Base-by-base conservation (phyloP, 306 rosid genomes). In the Canavalia gladiata region DNA sequence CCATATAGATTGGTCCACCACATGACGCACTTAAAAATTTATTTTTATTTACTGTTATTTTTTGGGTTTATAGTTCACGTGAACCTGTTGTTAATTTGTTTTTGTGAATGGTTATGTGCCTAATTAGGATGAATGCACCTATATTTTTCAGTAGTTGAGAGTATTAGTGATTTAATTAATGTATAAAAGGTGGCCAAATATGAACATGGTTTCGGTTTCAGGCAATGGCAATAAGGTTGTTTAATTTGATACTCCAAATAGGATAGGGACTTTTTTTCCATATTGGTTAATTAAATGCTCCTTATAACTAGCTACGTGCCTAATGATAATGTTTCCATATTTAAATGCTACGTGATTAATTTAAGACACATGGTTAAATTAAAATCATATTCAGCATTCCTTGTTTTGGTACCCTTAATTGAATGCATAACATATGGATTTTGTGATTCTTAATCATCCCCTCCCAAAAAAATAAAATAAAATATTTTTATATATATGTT, bases 331-430 rank as follows among this genome's bases (percentile, higher is more conserved):
- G 31, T 12, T 18, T 59, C 29, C 39, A 50, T 39, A 30, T 43
- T 43, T 28, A 68, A 67, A 42, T 25, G n/a, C 47, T 42, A 7
- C 68, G 74, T 74, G 84, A 81, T 63, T 73, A 76, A 68, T 41
- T 9, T 68, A 68, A 2, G n/a, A 43, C 45, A 68, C 72, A 68
- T 43, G 73, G 55, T 68, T 45, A 41, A 18, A 18, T 18, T 18
- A 18, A 41, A 66, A 68, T 43, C 37, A 68, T 11, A 67, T 42
- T 42, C 37, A 42, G 18, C 73, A 28, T 43, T 8, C 8, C 4
- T 42, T 43, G 2, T 42, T 68, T 68, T 25, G 3, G 13, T 7
- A 13, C 51, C 72, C 29, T 68, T 43, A 28, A 7, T 68, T 68
- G 73, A 45, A 8, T 43, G 43, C 28, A 43, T 55, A 68, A 43